These are phyloP conservation scores for Calocybe cyanea DNA, from an alignment of 768 basidiomycete genomes.

Conservation along the genomic window DNA sequence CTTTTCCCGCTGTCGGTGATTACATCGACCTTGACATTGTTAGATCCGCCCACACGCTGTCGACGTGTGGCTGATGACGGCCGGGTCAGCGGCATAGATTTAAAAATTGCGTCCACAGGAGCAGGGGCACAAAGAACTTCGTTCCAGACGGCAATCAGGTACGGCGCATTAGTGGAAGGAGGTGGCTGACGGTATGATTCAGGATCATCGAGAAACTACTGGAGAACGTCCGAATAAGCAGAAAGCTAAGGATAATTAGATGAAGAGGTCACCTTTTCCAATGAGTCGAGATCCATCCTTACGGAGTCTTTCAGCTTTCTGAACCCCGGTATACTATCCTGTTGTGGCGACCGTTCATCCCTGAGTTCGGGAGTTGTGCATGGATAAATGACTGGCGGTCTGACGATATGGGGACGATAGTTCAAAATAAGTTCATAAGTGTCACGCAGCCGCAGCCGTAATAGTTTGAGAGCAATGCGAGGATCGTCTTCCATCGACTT, in stretches of 20 bases:
- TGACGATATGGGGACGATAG: slow-evolving; percentile 33
- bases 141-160: slow-evolving; percentile 79
- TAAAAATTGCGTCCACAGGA: slow-evolving; percentile 58
- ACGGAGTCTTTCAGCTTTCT: slow-evolving; percentile 44
- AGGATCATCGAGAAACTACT: slow-evolving; percentile 64
- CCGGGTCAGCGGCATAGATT: slow-evolving; percentile 36
- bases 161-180: slow-evolving; percentile 75
- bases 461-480: slow-evolving; percentile 29
- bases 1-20: slow-evolving; percentile 68
- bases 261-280: slow-evolving; percentile 36
- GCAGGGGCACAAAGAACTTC: slow-evolving; percentile 61
- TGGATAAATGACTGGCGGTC: slow-evolving; percentile 45
- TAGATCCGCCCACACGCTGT: slow-evolving; percentile 22
- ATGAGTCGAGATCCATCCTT: slow-evolving; percentile 39
- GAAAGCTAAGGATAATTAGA: background rate
- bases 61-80: slow-evolving; percentile 10
- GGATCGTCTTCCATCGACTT: no score
- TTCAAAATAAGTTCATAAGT: slow-evolving; percentile 34
- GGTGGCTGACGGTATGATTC: slow-evolving; percentile 41
- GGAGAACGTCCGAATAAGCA: slow-evolving; percentile 17
- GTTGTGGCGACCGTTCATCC: slow-evolving; percentile 39
- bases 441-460: slow-evolving; percentile 24
- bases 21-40: slow-evolving; percentile 72
- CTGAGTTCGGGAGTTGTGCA: slow-evolving; percentile 32
- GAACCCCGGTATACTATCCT: slow-evolving; percentile 40